Evolutionary conservation across 352 stramenopile species (phyloP).

Genomic region (Phytophthora litchii): DNA sequence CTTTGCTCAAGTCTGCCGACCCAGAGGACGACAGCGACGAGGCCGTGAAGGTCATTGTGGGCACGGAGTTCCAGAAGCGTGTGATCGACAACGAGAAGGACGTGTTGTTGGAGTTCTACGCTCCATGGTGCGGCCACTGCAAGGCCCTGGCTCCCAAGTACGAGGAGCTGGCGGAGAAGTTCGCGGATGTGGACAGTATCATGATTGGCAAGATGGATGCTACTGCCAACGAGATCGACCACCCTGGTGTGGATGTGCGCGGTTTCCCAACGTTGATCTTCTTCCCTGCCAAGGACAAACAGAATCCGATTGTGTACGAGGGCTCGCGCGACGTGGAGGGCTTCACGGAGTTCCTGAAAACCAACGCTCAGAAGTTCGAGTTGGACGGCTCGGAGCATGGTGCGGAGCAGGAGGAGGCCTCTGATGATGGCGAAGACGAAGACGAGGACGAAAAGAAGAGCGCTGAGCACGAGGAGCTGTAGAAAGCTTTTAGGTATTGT

Average conservation of each 20-base stretch:
- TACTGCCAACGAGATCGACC: constrained; percentile 95
- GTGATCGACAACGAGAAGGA: constrained; percentile 91
- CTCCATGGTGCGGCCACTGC: constrained; percentile 93
- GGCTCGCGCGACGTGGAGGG: constrained; percentile 82
- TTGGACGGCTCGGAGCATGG: constrained; percentile 66
- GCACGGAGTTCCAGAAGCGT: constrained; percentile 91
- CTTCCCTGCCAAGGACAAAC: constrained; percentile 92
- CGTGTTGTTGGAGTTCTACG: constrained; percentile 93
- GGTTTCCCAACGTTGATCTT: constrained; percentile 96
- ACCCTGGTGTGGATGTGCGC: constrained; percentile 87
- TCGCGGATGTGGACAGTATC: constrained; percentile 90
- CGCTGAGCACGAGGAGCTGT: constrained; percentile 56
- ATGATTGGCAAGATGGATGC: constrained; percentile 96
- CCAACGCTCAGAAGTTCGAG: constrained; percentile 87
- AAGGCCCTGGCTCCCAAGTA: constrained; percentile 92
- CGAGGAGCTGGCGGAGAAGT: constrained; percentile 90
- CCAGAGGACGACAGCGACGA: constrained; percentile 86
- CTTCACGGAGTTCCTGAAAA: constrained; percentile 89
- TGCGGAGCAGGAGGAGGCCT: constrained; percentile 35
- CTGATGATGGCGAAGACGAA: constrained; percentile 22
- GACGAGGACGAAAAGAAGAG: constrained; percentile 42
- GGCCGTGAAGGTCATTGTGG: constrained; percentile 92
- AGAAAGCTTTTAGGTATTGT: constrained; percentile 33
- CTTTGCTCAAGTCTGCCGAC: constrained; percentile 94
- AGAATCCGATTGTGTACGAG: constrained; percentile 87